A percentile compares a stretch with the other conserved stretches of the same genome.
These are phyloP conservation scores for Phytophthora sp. DNA, from an alignment of 352 stramenopile genomes.

Conservation along the genomic window DNA sequence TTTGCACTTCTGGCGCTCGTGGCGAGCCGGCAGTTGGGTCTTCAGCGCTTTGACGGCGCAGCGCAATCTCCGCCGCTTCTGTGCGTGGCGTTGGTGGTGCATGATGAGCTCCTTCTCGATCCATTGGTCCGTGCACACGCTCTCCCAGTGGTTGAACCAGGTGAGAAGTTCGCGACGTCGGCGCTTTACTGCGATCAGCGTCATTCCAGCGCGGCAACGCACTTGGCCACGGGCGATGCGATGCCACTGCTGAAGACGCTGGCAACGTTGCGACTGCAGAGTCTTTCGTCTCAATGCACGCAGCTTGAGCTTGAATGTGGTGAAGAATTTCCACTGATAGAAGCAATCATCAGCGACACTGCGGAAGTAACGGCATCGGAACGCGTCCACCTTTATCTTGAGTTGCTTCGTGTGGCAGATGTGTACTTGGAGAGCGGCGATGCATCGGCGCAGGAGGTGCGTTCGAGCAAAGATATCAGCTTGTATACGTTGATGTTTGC, in stretches of 20 bases:
- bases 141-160: conserved; percentile 57
- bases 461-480: conserved; percentile 18
- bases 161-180: conserved; percentile 7
- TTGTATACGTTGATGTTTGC: conserved; percentile 14
- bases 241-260: conserved; percentile 33
- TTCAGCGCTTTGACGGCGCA: conserved; percentile 25
- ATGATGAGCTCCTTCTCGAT: conserved; percentile 37
- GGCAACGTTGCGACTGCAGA: conserved; percentile 12
- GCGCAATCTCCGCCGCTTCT: conserved; percentile 9
- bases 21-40: conserved; percentile 18
- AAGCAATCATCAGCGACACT: conserved; percentile 32
- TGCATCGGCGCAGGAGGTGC: conserved; percentile 14
- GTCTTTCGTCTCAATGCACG: conserved; percentile 12
- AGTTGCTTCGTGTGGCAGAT: conserved; percentile 21
- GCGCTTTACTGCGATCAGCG: conserved; percentile 11
- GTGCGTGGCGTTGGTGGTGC: conserved; percentile 33
- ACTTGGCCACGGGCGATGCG: conserved; percentile 2
- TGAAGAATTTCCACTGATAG: conserved; percentile 34
- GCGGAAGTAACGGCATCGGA: conserved; percentile 35
- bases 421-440: conserved; percentile 15
- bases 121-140: conserved; percentile 55
- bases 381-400: conserved; percentile 18
- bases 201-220: conserved; percentile 10
- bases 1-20: conserved; percentile 23
- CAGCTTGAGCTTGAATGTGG: conserved; percentile 31